Conservation (phyloP, 441 rosid genomes). For the Populus trichocarpa region DNA sequence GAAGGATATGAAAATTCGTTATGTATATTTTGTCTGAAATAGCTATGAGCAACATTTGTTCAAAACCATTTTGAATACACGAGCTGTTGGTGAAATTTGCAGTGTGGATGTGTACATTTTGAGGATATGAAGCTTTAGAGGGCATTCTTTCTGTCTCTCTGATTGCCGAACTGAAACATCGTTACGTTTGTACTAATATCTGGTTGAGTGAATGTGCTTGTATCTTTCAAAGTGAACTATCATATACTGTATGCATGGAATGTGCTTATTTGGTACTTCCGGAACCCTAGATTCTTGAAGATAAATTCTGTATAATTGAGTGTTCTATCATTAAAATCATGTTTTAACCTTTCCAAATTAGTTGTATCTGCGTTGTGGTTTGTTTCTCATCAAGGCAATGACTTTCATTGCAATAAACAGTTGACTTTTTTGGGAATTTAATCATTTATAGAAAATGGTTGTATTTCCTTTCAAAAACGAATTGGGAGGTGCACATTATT, state of each 20-base stretch:
- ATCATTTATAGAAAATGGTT: too few relatives aligned
- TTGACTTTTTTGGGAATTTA: too few relatives aligned
- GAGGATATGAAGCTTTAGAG: constrained; percentile 12
- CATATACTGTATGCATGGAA: not conserved
- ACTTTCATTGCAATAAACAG: too few relatives aligned
- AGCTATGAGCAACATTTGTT: constrained; percentile 16
- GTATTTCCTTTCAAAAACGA: not conserved
- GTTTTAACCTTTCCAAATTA: not conserved
- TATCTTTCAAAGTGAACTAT: not conserved
- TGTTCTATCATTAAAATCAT: not conserved
- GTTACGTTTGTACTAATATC: not conserved
- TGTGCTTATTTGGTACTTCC: not conserved
- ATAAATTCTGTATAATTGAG: not conserved
- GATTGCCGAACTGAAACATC: not conserved
- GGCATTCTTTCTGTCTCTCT: constrained; percentile 1
- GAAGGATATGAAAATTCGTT: constrained; percentile 24
- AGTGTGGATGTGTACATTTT: constrained; percentile 29
- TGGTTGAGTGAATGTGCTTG: constrained; percentile 1
- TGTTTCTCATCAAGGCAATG: not conserved
- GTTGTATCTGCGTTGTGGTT: not conserved
- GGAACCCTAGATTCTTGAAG: not conserved
- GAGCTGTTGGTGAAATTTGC: constrained; percentile 14
- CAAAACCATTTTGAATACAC: not conserved
- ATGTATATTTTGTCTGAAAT: constrained; percentile 42
- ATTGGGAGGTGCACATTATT: not conserved